Conservation (phyloP, 2,329 filamentous ascomycete genomes). For the Colletotrichum chrysophilum region DNA sequence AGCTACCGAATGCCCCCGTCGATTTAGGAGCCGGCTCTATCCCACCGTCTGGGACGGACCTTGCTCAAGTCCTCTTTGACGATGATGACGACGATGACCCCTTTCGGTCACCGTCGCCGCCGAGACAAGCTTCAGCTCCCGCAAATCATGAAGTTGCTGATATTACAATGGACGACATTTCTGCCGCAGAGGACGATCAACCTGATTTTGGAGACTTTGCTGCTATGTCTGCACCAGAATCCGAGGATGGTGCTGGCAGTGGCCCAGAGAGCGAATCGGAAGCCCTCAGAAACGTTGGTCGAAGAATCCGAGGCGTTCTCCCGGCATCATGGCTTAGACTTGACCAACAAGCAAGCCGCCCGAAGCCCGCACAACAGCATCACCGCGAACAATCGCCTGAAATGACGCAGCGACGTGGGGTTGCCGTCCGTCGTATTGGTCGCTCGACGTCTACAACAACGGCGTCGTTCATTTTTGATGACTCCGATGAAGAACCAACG, state of each 20-base stretch:
- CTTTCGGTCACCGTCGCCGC: neutral
- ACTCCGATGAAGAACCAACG: slow-evolving; percentile 47
- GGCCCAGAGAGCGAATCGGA: slow-evolving; percentile 48
- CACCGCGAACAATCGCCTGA: slow-evolving; percentile 38
- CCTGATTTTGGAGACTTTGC: neutral
- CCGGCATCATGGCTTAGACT: slow-evolving; percentile 72
- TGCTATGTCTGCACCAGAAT: slow-evolving; percentile 2
- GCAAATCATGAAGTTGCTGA: neutral
- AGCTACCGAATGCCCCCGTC: neutral
- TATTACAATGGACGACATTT: slow-evolving; percentile 13
- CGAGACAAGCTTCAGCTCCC: neutral
- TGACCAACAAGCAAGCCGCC: slow-evolving; percentile 47
- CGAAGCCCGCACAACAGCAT: slow-evolving; percentile 33
- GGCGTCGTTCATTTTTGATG: slow-evolving; percentile 41
- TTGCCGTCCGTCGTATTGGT: slow-evolving; percentile 50
- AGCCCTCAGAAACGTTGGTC: slow-evolving; percentile 40
- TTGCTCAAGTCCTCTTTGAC: neutral
- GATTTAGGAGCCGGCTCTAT: neutral
- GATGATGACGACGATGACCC: neutral
- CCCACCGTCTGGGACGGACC: neutral
- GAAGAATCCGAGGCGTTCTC: slow-evolving; percentile 63
- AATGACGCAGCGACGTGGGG: slow-evolving; percentile 48
- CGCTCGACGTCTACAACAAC: slow-evolving; percentile 24
- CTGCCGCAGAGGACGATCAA: slow-evolving; percentile 19
- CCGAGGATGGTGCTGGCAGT: slow-evolving; percentile 26